phyloP scores from a whole-genome alignment of 345 rosid species.

The Ceriops tagal region DNA sequence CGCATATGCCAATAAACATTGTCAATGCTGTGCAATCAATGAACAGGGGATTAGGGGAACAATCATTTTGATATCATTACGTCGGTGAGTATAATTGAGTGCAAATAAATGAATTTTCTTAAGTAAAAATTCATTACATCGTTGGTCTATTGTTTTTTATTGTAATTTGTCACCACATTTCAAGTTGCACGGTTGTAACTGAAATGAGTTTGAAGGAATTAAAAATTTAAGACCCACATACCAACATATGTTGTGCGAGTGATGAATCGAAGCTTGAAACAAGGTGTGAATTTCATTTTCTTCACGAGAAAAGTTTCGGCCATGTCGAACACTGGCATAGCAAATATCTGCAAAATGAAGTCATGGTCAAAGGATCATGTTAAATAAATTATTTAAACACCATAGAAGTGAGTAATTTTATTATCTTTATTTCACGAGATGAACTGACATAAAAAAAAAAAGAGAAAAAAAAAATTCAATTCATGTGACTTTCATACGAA shows the following conservation, averaged over 20 bases:
- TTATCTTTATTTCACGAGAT: too few species aligned
- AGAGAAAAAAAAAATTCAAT: too few species aligned
- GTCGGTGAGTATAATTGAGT: not conserved
- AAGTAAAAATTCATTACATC: too few species aligned
- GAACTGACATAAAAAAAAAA: too few species aligned
- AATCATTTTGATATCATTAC: not conserved
- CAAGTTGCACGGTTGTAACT: too few species aligned
- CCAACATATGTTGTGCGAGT: slow-evolving; percentile 66
- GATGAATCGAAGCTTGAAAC: slow-evolving; percentile 52
- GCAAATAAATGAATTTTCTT: too few species aligned
- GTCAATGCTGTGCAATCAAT: slow-evolving; percentile 52
- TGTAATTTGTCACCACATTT: too few species aligned
- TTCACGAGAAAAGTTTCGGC: slow-evolving; percentile 64
- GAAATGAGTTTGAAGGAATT: not conserved
- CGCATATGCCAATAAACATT: slow-evolving; percentile 50
- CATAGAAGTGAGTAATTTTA: too few species aligned
- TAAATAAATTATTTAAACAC: not conserved
- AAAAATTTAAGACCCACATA: slow-evolving; percentile 19
- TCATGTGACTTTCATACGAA: not conserved
- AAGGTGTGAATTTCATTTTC: slow-evolving; percentile 45
- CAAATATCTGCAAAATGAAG: slow-evolving; percentile 39
- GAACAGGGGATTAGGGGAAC: too few species aligned
- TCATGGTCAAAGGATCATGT: not conserved
- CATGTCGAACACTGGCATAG: slow-evolving; percentile 89
- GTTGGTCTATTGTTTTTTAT: too few species aligned